Base-by-base conservation (phyloP, 108 stramenopile genomes). In the Pseudonitzschia multistriata region DNA sequence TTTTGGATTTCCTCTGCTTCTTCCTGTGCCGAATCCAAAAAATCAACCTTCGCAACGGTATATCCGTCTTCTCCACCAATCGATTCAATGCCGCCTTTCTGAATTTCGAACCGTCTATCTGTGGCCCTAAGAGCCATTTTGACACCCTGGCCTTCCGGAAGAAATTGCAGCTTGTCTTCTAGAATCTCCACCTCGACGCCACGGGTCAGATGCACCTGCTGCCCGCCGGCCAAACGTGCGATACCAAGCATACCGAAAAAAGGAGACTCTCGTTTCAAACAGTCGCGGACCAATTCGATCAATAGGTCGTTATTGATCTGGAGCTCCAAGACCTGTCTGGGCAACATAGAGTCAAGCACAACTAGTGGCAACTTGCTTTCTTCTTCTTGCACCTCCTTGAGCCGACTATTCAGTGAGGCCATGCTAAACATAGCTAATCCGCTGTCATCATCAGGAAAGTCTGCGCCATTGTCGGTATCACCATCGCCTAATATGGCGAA, bases 261-360 rank as follows among this genome's bases (percentile, higher is more conserved):
- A 17, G 85, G 85, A 33, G 40, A 68, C 63, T 91, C 89, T 25
- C 71, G 67, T 62, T 72, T 22, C 29, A 86, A 14, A 10, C 82
- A 83, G 31, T 70, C 64, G 49, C 67, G 72, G 37, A 91, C 77
- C 19, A 91, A 73, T 30, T 80, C 70, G 30, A 83, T 84, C 7
- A 91, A 64, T 2, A 83, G 62, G 25, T 63, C 73, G 62, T 91
- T 85, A 15, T 80, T 75, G 48, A 87, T 79, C 63, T 82, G 73
- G 17, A 90, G 68, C 36, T 78, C 71, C 11, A 90, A 62, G 15
- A 85, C 81, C 71, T 90, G 89, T 50, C 85, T 78, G 21, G 89
- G 89, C 14, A 90, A 67, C 89, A 90, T 88, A 8, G 76, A 54
- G 55, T 90, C 89, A 28, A 90, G 56, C 11, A 90, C 83, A 17